Evolutionary conservation across 2,329 filamentous ascomycete species (phyloP), one percentile per base, ranked within the genome.

Genomic region (Penicillium aurantiogriseum): DNA sequence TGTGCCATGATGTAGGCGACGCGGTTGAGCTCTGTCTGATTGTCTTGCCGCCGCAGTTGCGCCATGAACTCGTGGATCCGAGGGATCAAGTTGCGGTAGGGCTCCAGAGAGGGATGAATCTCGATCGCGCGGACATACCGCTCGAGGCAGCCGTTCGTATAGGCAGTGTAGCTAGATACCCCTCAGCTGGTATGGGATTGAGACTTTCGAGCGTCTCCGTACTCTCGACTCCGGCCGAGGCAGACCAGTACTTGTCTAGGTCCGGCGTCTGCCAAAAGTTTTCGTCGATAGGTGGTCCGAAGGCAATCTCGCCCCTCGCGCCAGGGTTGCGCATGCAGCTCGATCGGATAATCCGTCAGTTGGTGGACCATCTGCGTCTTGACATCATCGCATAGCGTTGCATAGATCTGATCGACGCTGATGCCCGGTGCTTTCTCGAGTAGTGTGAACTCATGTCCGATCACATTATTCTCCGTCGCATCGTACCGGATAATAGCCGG

Each of bases 1-100:
- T 77, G 76, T 7, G 74, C 70, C 2, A 77, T 65, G 5, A 69
- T 50, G 23, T 67, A 55, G 15, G 42, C 50, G 3, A 59, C 59
- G 4, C 58, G 51, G 56, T 74, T 65, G 2, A 72, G 62, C 40
- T 61, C 43, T 7, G 36, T 39, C 48, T 51, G 43, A 35, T 42
- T 40, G 8, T 43, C 33, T 33, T 42, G 23, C 33, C n/a, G 19
- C 51, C 11, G 44, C 7, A 23, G 50, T 62, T 29, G 50, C 27
- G 10, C n/a, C 17, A 44, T 29, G 27, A 76, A 71, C 3, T 60
- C 59, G 33, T 60, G 21, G 5, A 76, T 65, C 1, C 68, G 69
- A 2, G 71, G 69, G 10, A 72, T 31, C 7, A 69, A 31, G 29
- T 31, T 10, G 29, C 67, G 63, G 54, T 73, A 62, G 44, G 59